phyloP scores from a whole-genome alignment of 2,329 filamentous ascomycete genomes.

The Sclerotinia sclerotiorum region DNA sequence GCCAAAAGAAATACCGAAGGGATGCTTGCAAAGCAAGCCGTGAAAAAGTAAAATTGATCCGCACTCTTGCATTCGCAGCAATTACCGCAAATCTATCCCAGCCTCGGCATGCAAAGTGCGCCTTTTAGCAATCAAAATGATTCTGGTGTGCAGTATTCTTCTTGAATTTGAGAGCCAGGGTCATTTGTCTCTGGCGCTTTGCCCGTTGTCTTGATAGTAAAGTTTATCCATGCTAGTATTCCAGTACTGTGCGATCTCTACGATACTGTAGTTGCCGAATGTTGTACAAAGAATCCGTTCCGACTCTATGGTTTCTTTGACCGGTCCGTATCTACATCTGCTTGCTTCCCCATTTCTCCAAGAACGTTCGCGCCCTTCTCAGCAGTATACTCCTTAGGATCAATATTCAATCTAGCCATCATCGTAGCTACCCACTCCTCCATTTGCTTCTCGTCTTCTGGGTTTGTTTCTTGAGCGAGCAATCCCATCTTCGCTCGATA shows the following conservation, averaged over 20 bases:
- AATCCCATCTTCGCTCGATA: slow-evolving; percentile 48
- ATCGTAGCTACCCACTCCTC: slow-evolving; percentile 61
- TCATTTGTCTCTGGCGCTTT: not conserved
- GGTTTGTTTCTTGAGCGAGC: slow-evolving; percentile 43
- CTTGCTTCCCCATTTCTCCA: slow-evolving; percentile 8
- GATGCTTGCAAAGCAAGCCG: slow-evolving; percentile 1
- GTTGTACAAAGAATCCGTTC: not conserved
- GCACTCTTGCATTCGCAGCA: not conserved
- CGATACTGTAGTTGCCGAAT: not conserved
- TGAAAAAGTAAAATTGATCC: slow-evolving; percentile 6
- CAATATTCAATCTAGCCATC: slow-evolving; percentile 56
- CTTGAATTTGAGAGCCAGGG: not conserved
- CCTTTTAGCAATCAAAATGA: not conserved
- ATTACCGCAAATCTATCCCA: slow-evolving; percentile 13
- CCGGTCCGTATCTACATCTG: slow-evolving; percentile 12
- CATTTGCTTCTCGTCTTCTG: slow-evolving; percentile 59
- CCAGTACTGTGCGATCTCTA: not conserved
- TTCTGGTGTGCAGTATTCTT: not conserved
- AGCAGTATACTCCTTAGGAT: slow-evolving; percentile 33
- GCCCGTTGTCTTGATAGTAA: not conserved
- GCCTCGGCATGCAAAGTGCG: slow-evolving; percentile 9
- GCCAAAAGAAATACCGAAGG: slow-evolving; percentile 17
- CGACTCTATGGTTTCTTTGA: slow-evolving; percentile 23
- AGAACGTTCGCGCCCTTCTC: slow-evolving; percentile 8
- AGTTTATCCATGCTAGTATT: not conserved